phyloP scores from a whole-genome alignment of 805 yeast genomes.

The Ogataea corticis region DNA sequence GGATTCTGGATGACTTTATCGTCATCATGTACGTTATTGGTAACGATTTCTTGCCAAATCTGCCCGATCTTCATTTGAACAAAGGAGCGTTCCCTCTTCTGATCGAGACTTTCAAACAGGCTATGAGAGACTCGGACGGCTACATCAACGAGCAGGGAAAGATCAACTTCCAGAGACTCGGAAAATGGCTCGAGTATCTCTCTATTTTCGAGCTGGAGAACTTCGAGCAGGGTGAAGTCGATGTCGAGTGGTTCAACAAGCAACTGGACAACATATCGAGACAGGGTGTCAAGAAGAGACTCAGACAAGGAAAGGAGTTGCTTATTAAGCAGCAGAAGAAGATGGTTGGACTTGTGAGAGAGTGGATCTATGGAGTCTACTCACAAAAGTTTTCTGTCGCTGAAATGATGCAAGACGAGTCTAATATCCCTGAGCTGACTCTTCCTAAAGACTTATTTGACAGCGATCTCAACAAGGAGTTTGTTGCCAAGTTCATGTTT shows the following conservation, averaged over 20 bases:
- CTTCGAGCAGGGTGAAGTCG: conserved; percentile 82
- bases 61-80: conserved; percentile 90
- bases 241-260: conserved; percentile 88
- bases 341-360: conserved; percentile 57
- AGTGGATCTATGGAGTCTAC: conserved; percentile 44
- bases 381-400: conserved; percentile 35
- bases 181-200: conserved; percentile 71
- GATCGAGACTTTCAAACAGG: conserved; percentile 82
- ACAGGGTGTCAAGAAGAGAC: conserved; percentile 69
- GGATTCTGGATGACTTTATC: conserved; percentile 88
- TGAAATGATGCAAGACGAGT: conserved; percentile 36
- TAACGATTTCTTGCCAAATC: conserved; percentile 94
- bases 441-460: conserved; percentile 50
- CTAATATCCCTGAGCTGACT: conserved; percentile 43
- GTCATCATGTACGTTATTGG: conserved; percentile 93
- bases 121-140: conserved; percentile 72
- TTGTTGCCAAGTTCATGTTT: conserved; percentile 61
- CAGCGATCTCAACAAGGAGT: conserved; percentile 51
- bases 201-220: conserved; percentile 81
- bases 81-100: conserved; percentile 97
- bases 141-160: conserved; percentile 82
- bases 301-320: conserved; percentile 62
- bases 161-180: conserved; percentile 72
- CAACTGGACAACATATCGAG: conserved; percentile 77
- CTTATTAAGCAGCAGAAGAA: conserved; percentile 73